Conservation (phyloP, 2,329 filamentous ascomycete species). For the Ophiostoma montium region DNA sequence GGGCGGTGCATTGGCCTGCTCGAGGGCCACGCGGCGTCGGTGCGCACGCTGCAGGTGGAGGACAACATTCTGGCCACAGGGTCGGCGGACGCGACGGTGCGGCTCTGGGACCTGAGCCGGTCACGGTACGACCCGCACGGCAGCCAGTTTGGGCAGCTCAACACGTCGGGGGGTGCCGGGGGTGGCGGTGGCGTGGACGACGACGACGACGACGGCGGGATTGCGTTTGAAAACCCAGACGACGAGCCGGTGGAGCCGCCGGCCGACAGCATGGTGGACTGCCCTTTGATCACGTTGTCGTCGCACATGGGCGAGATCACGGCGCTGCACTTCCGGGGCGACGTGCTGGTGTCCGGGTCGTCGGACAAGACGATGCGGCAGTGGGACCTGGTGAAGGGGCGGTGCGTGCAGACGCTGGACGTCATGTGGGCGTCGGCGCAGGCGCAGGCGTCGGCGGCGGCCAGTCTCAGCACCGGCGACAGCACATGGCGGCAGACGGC, state of each 20-base stretch:
- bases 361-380: conserved; percentile 95
- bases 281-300: conserved; percentile 73
- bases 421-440: conserved; percentile 97
- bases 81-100: conserved; percentile 86
- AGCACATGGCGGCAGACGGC: conserved; percentile 63
- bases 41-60: conserved; percentile 82
- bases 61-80: conserved; percentile 93
- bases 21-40: conserved; percentile 89
- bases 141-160: conserved; percentile 36
- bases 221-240: conserved; percentile 59
- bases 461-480: conserved; percentile 24
- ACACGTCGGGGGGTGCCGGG: too few relatives aligned
- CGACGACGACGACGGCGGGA: conserved; percentile 44
- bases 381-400: conserved; percentile 95
- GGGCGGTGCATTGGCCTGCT: conserved; percentile 83
- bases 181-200: conserved; percentile 48
- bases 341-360: conserved; percentile 86
- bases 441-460: conserved; percentile 65
- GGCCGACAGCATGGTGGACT: conserved; percentile 74
- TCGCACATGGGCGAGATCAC: conserved; percentile 92
- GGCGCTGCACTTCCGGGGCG: conserved; percentile 76
- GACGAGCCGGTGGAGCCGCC: conserved; percentile 56
- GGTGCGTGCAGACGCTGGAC: conserved; percentile 92
- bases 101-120: conserved; percentile 85
- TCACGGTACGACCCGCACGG: conserved; percentile 67